Evolutionary conservation across 306 rosid genomes (phyloP), one percentile per base, ranked within the genome.

Genomic region (Inga leiocalycina): DNA sequence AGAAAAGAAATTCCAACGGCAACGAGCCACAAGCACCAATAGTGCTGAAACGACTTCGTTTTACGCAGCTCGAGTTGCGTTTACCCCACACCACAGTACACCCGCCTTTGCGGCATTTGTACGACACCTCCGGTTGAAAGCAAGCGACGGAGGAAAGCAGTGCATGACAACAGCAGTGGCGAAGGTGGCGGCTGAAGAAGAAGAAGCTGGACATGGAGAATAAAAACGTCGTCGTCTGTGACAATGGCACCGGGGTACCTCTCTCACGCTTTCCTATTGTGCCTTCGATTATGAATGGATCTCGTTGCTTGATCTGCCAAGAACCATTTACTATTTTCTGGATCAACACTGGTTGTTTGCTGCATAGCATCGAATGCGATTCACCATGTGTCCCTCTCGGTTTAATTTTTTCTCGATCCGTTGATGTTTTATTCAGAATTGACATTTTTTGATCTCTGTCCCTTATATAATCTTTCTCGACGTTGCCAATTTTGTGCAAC

Each of bases 191-290:
- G 49, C 76, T 34, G 62, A 75, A 75, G 5, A 35, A 39, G 78
- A 81, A 76, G 84, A 77, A 77, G 74, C 67, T 16, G 76, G 70
- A 0, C 64, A 96, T 96, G 99, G 98, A 92, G 81, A 94, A 81
- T 84, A 88, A 84, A 84, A 94, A 92, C 62, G 92, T 96, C 82
- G 93, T 96, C 89, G 98, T 96, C 74, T 96, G 99, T 84, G 98
- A 96, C 89, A 96, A 96, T 82, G 99, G 99, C 90, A 96, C 99
- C 45, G 99, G 98, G 81, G 97, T 96, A 87, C 71, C 22, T 16
- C 34, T 16, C 80, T 79, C 24, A 45, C 44, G 64, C 46, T 74
- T 65, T 73, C 20, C 10, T 10, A 68, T 59, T 22, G 72, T 49
- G 37, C 79, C 2, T 41, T 16, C 48, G 24, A 61, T 78, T n/a